Evolutionary conservation across 2,329 filamentous ascomycete genomes (phyloP), one percentile per base, ranked within the genome.

Genomic region (Hymenoscyphus fraxineus): DNA sequence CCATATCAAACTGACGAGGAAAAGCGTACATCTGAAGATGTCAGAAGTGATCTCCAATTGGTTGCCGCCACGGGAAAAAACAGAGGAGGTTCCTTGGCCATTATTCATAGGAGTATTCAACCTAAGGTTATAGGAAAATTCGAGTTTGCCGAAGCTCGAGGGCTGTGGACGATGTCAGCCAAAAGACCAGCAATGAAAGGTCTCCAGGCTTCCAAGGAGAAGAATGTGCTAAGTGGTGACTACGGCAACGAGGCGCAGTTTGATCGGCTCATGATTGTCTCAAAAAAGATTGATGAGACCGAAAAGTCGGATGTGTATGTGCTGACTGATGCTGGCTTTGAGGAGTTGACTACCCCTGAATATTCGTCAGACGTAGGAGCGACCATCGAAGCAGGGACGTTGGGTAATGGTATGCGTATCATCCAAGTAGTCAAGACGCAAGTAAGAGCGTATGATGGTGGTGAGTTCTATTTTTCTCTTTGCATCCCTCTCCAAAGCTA

Each of bases 361-460:
- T 97, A 98, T 74, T 96, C 99, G 67, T 91, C 92, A 57, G 92
- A 93, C 67, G 44, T 51, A 7, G 95, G 93, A 32, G 86, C 89
- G 39, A 97, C 95, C 0, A 83, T 98, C 58, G 90, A 96, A 70
- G 90, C 95, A 19, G 92, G 91, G 16, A 90, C 89, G 0, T 86
- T 99, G 76, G 90, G 90, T n/a, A 85, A 86, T 60, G 87, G 91
- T 66, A 91, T 85, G 74, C 87, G 92, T 65, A 88, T 98, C 40
- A 88, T 98, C 16, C 95, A 98, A 74, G 89, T 97, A 1, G 82
- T 97, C 61, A 90, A 89, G 68, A 92, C 88, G 1, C 94, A 98
- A 73, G 87, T 98, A 31, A 85, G 94, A 65, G 94, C 90, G 66
- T 99, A 97, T 72, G 93, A 98, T 76, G 89, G 89, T 77, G 89